These are phyloP conservation scores for Cytospora schulzeri DNA, from an alignment of 2,329 filamentous ascomycete species.

Conservation along the genomic window DNA sequence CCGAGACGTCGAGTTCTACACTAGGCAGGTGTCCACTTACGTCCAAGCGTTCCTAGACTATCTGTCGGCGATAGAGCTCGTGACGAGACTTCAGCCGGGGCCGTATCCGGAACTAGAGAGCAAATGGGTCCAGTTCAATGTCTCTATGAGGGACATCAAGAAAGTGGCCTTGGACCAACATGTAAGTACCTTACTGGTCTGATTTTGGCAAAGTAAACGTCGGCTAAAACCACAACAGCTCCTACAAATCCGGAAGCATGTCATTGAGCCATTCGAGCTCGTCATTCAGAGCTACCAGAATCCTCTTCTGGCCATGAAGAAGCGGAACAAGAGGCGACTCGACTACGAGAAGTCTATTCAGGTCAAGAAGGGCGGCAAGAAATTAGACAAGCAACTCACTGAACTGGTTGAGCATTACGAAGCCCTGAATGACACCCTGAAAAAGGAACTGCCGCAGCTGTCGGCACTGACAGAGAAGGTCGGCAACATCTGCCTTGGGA, in stretches of 20 bases:
- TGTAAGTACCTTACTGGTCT: conserved; percentile 51
- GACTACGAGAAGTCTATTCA: conserved; percentile 84
- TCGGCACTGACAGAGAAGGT: conserved; percentile 80
- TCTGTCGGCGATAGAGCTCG: conserved; percentile 78
- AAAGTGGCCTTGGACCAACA: conserved; percentile 83
- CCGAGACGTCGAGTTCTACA: conserved; percentile 91
- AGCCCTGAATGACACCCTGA: conserved; percentile 88
- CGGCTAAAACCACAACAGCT: conserved; percentile 45
- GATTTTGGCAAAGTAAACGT: not conserved
- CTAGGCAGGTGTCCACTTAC: conserved; percentile 76
- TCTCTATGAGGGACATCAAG: conserved; percentile 83
- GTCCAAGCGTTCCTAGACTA: conserved; percentile 81
- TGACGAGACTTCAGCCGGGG: conserved; percentile 72
- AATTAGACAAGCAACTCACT: conserved; percentile 79
- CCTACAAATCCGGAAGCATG: conserved; percentile 72
- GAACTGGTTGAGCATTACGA: conserved; percentile 88
- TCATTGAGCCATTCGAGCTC: conserved; percentile 67
- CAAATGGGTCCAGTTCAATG: conserved; percentile 91
- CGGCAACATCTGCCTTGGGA: conserved; percentile 79
- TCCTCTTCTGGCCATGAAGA: conserved; percentile 87
- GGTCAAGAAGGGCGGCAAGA: conserved; percentile 78
- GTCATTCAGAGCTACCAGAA: conserved; percentile 64
- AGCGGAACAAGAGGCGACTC: conserved; percentile 87
- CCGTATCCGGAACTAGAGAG: conserved; percentile 83
- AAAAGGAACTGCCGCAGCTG: conserved; percentile 85